phyloP scores from a whole-genome alignment of 768 basidiomycete genomes.

The Suillus variegatus region DNA sequence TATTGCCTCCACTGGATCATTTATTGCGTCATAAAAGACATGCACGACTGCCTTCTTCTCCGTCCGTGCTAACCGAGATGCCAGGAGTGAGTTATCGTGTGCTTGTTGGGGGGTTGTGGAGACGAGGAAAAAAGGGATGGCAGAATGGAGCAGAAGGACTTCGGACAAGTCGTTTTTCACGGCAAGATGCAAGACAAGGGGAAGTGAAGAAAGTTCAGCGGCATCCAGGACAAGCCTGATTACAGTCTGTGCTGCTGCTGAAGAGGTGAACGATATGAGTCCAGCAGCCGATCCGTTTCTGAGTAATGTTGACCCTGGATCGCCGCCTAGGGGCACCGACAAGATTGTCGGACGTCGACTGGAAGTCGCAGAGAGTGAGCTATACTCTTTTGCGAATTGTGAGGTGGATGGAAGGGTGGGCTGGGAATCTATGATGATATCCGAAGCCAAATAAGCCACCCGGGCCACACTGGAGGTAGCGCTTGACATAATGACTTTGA shows the following conservation, averaged over 20 bases:
- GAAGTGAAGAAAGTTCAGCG: slow-evolving; percentile 61
- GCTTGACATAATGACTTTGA: slow-evolving; percentile 23
- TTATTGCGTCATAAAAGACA: slow-evolving; percentile 59
- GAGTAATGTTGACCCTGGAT: slow-evolving; percentile 60
- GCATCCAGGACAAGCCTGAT: slow-evolving; percentile 68
- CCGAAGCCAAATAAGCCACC: slow-evolving; percentile 71
- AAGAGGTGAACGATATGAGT: slow-evolving; percentile 63
- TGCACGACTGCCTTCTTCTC: slow-evolving; percentile 84
- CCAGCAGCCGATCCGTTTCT: slow-evolving; percentile 39
- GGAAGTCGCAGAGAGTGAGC: slow-evolving; percentile 34
- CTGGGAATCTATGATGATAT: slow-evolving; percentile 60
- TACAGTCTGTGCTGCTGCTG: slow-evolving; percentile 50
- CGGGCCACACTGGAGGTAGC: slow-evolving; percentile 53
- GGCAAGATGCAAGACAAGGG: slow-evolving; percentile 74
- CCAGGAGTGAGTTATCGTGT: slow-evolving; percentile 88
- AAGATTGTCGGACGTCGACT: slow-evolving; percentile 45
- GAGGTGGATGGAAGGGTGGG: slow-evolving; percentile 44
- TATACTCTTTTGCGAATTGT: slow-evolving; percentile 34
- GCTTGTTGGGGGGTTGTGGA: slow-evolving; percentile 79
- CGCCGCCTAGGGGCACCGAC: slow-evolving; percentile 62
- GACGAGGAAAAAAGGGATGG: slow-evolving; percentile 79
- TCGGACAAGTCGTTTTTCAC: slow-evolving; percentile 69
- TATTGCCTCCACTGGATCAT: slow-evolving; percentile 49
- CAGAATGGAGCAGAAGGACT: slow-evolving; percentile 73
- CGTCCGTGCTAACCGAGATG: slow-evolving; percentile 72